A percentile compares a stretch with the other conserved stretches of the same genome.
Evolutionary conservation across 78 protist genomes (phyloP).

Genomic region (Dictyostelium capitatum): DNA sequence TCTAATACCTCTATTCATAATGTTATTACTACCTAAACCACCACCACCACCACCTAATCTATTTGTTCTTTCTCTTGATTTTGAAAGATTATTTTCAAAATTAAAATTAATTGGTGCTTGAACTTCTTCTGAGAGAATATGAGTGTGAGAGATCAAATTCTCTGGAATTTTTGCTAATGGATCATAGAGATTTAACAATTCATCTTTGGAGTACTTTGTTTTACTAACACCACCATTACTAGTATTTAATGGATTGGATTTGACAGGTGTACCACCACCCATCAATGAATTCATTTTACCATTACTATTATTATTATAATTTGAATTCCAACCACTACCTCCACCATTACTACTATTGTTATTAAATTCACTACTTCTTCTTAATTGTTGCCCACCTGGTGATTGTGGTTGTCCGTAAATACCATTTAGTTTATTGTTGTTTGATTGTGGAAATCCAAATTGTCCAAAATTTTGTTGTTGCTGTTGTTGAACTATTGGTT

Average conservation of each 20-base stretch:
- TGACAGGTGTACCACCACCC: neutral
- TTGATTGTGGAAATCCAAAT: neutral
- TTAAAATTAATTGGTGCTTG: conserved; percentile 59
- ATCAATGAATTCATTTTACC: neutral
- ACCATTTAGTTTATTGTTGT: neutral
- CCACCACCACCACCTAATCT: conserved; percentile 52
- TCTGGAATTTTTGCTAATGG: conserved; percentile 36
- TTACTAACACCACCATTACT: conserved; percentile 22
- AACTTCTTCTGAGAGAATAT: conserved; percentile 55
- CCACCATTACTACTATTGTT: neutral
- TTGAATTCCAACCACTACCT: neutral
- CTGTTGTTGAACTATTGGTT: conserved; percentile 2
- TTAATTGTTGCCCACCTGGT: neutral
- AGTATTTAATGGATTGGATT: neutral
- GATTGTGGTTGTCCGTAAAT: conserved; percentile 24
- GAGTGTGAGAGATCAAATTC: conserved; percentile 35
- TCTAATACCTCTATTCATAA: conserved; percentile 14
- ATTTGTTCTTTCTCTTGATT: conserved; percentile 37
- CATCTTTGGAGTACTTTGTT: conserved; percentile 64
- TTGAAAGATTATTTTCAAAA: conserved; percentile 48
- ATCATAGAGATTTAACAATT: conserved; percentile 50
- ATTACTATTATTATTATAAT: neutral
- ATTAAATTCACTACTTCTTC: conserved; percentile 22
- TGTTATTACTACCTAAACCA: conserved; percentile 28
- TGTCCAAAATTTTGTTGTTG: conserved; percentile 3